Evolutionary conservation across 1,139 yeast species (phyloP), one percentile per base, ranked within the genome.

Genomic region (Debaryomyces coudertii): DNA sequence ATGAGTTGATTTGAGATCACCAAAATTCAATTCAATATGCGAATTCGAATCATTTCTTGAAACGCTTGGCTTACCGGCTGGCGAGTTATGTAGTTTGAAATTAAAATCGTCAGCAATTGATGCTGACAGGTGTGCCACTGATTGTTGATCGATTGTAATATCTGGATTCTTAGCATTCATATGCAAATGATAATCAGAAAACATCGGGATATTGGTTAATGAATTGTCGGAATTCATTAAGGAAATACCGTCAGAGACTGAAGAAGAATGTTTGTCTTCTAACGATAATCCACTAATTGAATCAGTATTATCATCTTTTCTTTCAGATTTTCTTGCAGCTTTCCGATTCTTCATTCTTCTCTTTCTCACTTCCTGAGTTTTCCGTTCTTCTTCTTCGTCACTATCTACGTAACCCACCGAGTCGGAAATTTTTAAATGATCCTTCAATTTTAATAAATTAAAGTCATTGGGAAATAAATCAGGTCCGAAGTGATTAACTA

Each of bases 311-410:
- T 47, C 47, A 24, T 45, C 37, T 18, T 49, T 47, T 37, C 50
- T 49, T 40, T 55, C 50, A 44, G 53, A 60, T 46, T 57, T 60
- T 47, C 60, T 62, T 20, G 55, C 63, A 43, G 52, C 60, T 38
- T 63, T 63, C 16, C 56, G 51, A 31, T 40, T 53, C 40, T 59
- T 60, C 22, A 59, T 48, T 56, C 80, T 64, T 61, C 85, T 71
- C 45, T 68, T 66, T 52, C 83, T 71, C 54, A 83, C 62, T 42
- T 75, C 78, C 53, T 71, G 77, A 2, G 87, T 82, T 57, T 80
- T 80, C 36, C 63, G 50, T 43, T 81, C 87, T 55, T 83, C 87
- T 47, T 76, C 76, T 45, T 73, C 79, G 47, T 80, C 87, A 47
- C 76, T 72, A 49, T 74, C 79, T 22, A 70, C 60, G 36, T 65